These are phyloP conservation scores for Corynespora cassiicola DNA, from an alignment of 2,329 filamentous ascomycete genomes.

Conservation along the genomic window DNA sequence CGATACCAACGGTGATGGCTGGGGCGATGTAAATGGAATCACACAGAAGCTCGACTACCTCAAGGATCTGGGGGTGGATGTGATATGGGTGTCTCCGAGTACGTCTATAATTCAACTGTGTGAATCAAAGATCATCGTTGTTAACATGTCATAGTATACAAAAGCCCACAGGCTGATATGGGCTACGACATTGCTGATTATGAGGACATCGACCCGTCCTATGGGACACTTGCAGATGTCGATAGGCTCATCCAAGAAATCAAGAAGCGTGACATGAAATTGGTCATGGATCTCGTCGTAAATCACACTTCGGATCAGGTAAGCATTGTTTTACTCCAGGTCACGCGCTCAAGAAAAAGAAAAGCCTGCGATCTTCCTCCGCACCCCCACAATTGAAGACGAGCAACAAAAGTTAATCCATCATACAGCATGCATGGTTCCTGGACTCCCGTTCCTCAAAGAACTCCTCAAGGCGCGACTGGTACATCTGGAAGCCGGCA, in stretches of 20 bases:
- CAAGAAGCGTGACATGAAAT: constrained; percentile 45
- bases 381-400: not conserved
- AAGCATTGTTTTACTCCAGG: not conserved
- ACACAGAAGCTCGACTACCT: constrained; percentile 64
- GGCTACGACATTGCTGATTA: constrained; percentile 51
- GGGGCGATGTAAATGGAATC: constrained; percentile 64
- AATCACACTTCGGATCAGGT: constrained; percentile 47
- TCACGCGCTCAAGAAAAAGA: not conserved
- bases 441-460: constrained; percentile 59
- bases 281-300: constrained; percentile 50
- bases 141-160: constrained; percentile 38
- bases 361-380: not conserved
- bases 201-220: constrained; percentile 46
- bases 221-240: constrained; percentile 47
- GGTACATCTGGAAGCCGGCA: constrained; percentile 62
- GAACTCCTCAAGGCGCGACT: constrained; percentile 56
- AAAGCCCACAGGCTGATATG: constrained; percentile 53
- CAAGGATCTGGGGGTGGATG: constrained; percentile 53
- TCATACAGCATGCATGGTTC: constrained; percentile 63
- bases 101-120: not conserved
- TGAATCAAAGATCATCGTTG: not conserved
- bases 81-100: constrained; percentile 52
- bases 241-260: constrained; percentile 45
- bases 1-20: constrained; percentile 63
- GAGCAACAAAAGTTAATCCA: too few relatives aligned